Percentiles rank a stretch among this genome's conserved stretches.
These are phyloP conservation scores for Thielaviopsis cerberus DNA, from an alignment of 2,329 filamentous ascomycete genomes.

Conservation along the genomic window DNA sequence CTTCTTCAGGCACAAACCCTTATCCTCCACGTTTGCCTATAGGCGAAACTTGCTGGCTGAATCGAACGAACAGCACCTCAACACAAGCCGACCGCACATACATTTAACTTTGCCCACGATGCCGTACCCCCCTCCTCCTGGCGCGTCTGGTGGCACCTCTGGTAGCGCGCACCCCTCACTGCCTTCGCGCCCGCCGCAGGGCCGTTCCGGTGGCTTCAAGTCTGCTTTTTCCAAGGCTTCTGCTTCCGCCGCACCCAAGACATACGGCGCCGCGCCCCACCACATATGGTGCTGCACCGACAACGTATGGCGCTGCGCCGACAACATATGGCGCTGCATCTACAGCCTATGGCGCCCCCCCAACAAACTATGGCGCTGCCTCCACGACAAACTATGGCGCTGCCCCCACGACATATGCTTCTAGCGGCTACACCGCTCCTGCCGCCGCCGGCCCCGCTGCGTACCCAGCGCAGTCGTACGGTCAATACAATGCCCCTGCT, in stretches of 20 bases:
- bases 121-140: slow-evolving; percentile 77
- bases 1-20: background rate
- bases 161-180: slow-evolving; percentile 41
- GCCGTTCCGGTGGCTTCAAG: slow-evolving; percentile 27
- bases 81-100: background rate
- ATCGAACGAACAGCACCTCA: slow-evolving; percentile 2
- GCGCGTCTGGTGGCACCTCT: slow-evolving; percentile 32
- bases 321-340: slow-evolving; percentile 27
- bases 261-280: slow-evolving; percentile 18
- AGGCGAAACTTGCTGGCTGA: background rate
- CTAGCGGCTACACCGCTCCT: slow-evolving; percentile 18
- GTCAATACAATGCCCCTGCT: slow-evolving; percentile 12
- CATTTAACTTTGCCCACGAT: slow-evolving; percentile 44
- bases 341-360: slow-evolving; percentile 21
- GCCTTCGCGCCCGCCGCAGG: slow-evolving; percentile 57
- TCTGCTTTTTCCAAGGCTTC: slow-evolving; percentile 29
- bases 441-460: background rate
- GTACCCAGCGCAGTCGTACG: background rate
- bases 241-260: slow-evolving; percentile 19
- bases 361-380: slow-evolving; percentile 27
- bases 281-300: slow-evolving; percentile 4
- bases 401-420: slow-evolving; percentile 16
- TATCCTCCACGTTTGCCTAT: background rate
- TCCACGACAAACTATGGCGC: slow-evolving; percentile 23
- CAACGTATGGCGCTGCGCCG: slow-evolving; percentile 9